Base-by-base conservation (phyloP, 495 filamentous ascomycete species). In the Hypoxylon perforatum region DNA sequence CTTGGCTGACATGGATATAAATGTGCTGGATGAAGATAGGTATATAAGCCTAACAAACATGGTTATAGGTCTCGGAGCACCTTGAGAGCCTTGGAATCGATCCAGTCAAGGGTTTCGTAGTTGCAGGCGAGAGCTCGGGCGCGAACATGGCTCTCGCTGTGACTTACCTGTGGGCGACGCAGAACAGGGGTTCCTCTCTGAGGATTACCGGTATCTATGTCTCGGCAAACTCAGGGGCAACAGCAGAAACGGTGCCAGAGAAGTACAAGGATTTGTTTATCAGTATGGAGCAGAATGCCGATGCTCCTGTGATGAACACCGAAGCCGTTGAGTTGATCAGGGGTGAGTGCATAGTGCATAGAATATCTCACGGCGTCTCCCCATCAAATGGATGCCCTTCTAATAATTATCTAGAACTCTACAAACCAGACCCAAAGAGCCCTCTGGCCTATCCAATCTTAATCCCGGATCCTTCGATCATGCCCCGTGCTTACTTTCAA, bases 61-160 rank as follows among this genome's bases (percentile, higher is more conserved):
- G n/a, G n/a, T n/a, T n/a, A n/a, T n/a, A n/a, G n/a, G n/a, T n/a
- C n/a, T n/a, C n/a, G n/a, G n/a, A n/a, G n/a, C n/a, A n/a, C n/a
- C n/a, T n/a, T n/a, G n/a, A n/a, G n/a, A n/a, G n/a, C n/a, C n/a
- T 79, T 2, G 73, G 71, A 12, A 75, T 78, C 11, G 72, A 79
- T 39, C 72, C 77, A 2, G 49, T 59, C 7, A 74, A 65, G 53
- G 82, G 84, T 1, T 84, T 85, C 53, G 51, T 85, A 10, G 63
- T 85, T 9, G 80, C 78, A n/a, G 84, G 80, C 78, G 12, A 83
- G 5, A 81, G 77, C 23, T 79, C 81, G 9, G 84, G 83, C 1
- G 83, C 71, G 0, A 79, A 81, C 56, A 60, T 85, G 12, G 73
- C 79, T 5, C 73, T 78, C 15, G 72, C 80, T 7, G 63, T 78